Percentiles rank a stretch among this genome's conserved stretches.
These are phyloP conservation scores for Hordeum pubiflorum DNA, from an alignment of 202 grass and related monocot genomes.

Conservation along the genomic window DNA sequence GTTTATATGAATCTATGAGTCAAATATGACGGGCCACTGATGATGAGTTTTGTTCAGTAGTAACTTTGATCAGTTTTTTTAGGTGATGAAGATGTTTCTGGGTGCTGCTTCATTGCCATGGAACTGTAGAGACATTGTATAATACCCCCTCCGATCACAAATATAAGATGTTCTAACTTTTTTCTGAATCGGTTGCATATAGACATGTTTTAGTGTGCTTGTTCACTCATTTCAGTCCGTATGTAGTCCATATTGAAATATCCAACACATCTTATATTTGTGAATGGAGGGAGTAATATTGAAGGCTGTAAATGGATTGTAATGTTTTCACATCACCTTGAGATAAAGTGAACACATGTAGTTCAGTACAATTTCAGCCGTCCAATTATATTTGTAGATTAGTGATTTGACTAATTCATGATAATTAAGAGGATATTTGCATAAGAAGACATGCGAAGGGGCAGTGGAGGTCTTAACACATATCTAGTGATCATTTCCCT, in stretches of 20 bases:
- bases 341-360: not conserved
- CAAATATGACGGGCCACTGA: not conserved
- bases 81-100: not conserved
- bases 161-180: too few relatives aligned
- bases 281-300: not conserved
- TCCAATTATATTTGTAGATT: constrained; percentile 1
- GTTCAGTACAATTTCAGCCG: not conserved
- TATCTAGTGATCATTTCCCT: not conserved
- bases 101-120: not conserved
- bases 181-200: too few relatives aligned
- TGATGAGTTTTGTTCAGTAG: not conserved
- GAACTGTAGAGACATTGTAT: not conserved
- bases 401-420: not conserved
- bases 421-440: constrained; percentile 2
- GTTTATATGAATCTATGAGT: not conserved
- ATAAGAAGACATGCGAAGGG: not conserved
- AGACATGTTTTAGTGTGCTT: too few relatives aligned
- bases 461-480: not conserved
- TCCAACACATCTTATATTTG: too few relatives aligned
- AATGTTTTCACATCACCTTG: not conserved
- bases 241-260: too few relatives aligned
- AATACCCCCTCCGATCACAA: not conserved
- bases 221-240: too few relatives aligned
- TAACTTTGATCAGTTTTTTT: not conserved
- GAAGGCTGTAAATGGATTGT: not conserved